These are phyloP conservation scores for Barnettozyma botsteinii DNA, from an alignment of 805 yeast species.

Conservation along the genomic window DNA sequence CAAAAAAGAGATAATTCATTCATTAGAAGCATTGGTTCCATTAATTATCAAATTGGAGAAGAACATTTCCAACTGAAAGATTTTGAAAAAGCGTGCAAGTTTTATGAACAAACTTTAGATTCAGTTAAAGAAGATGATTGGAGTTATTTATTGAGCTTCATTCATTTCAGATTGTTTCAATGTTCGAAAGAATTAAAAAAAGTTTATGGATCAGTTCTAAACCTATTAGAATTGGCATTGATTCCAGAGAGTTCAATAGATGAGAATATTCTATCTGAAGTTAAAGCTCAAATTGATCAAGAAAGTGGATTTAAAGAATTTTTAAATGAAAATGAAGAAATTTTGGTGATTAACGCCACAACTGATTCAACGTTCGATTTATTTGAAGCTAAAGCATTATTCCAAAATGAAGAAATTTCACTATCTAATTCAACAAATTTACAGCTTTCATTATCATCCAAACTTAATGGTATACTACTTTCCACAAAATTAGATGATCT, in stretches of 20 bases:
- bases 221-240: slow-evolving; percentile 29
- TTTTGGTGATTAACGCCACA: slow-evolving; percentile 20
- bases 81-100: slow-evolving; percentile 37
- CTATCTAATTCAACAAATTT: slow-evolving; percentile 17
- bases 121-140: slow-evolving; percentile 38
- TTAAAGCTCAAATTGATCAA: slow-evolving; percentile 2
- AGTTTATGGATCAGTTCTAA: slow-evolving; percentile 28
- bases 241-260: slow-evolving; percentile 16
- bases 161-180: slow-evolving; percentile 33
- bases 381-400: slow-evolving; percentile 21
- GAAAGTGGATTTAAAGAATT: slow-evolving; percentile 4
- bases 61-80: slow-evolving; percentile 30
- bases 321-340: slow-evolving; percentile 7
- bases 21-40: slow-evolving; percentile 35
- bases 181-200: slow-evolving; percentile 33
- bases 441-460: slow-evolving; percentile 29
- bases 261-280: background rate
- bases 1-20: slow-evolving; percentile 31
- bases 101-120: slow-evolving; percentile 34
- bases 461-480: slow-evolving; percentile 19
- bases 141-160: slow-evolving; percentile 29
- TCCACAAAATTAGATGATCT: slow-evolving; percentile 9
- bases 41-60: slow-evolving; percentile 49
- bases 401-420: slow-evolving; percentile 17
- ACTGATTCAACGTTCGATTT: slow-evolving; percentile 23